Conservation (phyloP, 2,329 filamentous ascomycete species). For the Lecanicillium sp. region DNA sequence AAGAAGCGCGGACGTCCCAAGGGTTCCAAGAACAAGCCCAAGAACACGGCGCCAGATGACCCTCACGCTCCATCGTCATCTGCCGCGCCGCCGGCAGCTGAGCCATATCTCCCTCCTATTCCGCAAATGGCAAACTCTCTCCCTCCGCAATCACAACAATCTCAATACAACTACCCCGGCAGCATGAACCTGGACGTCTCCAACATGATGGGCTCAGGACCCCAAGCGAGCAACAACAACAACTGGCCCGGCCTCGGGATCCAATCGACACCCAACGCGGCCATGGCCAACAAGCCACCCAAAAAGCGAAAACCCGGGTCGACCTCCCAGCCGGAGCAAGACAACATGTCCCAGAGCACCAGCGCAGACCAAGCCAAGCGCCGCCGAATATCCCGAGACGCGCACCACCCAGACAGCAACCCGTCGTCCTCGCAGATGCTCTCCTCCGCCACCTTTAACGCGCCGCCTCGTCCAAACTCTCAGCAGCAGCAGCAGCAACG, state of each 20-base stretch:
- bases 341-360: no score
- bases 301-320: no score
- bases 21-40: constrained; percentile 37
- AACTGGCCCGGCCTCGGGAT: constrained; percentile 6
- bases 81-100: background rate
- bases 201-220: constrained; percentile 4
- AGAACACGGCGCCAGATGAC: constrained; percentile 6
- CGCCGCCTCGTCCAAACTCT: background rate
- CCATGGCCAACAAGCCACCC: no score
- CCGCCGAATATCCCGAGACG: no score
- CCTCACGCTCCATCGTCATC: no score
- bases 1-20: constrained; percentile 34
- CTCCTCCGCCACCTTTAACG: constrained; percentile 2
- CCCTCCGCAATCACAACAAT: no score
- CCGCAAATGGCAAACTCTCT: background rate
- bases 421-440: constrained; percentile 7
- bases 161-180: no score
- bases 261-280: background rate
- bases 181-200: constrained; percentile 1
- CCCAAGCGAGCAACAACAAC: background rate
- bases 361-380: no score
- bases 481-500: constrained; percentile 4
- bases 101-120: background rate
- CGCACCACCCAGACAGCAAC: no score
- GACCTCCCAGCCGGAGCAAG: no score